Evolutionary conservation across 257 asterid species (phyloP).

Genomic region (Nicotiana tomentosiformis): DNA sequence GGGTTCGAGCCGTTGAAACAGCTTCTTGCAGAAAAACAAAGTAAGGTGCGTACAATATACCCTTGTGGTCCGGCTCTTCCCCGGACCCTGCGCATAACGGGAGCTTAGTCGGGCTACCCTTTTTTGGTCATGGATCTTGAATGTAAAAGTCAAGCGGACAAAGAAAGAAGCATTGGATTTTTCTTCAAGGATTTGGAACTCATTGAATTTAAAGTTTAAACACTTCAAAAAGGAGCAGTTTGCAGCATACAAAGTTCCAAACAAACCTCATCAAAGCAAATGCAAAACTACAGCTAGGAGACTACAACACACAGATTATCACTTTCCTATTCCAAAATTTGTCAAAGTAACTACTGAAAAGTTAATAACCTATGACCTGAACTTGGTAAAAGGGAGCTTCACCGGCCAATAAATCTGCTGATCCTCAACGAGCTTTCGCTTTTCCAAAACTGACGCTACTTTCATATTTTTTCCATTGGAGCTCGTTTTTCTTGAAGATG

Average conservation of each 20-base stretch:
- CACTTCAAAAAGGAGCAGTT: slow-evolving; percentile 3
- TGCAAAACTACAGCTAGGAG: not conserved
- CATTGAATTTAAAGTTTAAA: slow-evolving; percentile 8
- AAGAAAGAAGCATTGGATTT: not conserved
- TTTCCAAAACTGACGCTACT: slow-evolving; percentile 12
- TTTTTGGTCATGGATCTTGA: not conserved
- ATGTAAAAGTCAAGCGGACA: not conserved
- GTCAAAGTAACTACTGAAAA: slow-evolving; percentile 9
- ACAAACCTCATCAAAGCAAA: slow-evolving; percentile 9
- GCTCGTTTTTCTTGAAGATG: slow-evolving; percentile 9
- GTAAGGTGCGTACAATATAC: too few species aligned
- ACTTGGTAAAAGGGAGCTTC: slow-evolving; percentile 21
- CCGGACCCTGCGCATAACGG: too few species aligned
- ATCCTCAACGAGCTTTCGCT: slow-evolving; percentile 23
- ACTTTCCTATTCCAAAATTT: not conserved
- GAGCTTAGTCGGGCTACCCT: too few species aligned
- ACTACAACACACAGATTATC: slow-evolving; percentile 7
- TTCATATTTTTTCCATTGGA: slow-evolving; percentile 15
- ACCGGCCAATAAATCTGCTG: slow-evolving; percentile 17
- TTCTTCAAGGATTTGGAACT: not conserved
- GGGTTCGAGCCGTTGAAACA: too few species aligned
- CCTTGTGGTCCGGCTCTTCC: too few species aligned
- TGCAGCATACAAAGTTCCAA: slow-evolving; percentile 5
- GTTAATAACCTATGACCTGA: slow-evolving; percentile 12
- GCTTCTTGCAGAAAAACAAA: too few species aligned